A percentile compares a stretch with the other conserved stretches of the same genome.
Conservation (phyloP, 495 filamentous ascomycete species). For the Venustampulla echinocandica region DNA sequence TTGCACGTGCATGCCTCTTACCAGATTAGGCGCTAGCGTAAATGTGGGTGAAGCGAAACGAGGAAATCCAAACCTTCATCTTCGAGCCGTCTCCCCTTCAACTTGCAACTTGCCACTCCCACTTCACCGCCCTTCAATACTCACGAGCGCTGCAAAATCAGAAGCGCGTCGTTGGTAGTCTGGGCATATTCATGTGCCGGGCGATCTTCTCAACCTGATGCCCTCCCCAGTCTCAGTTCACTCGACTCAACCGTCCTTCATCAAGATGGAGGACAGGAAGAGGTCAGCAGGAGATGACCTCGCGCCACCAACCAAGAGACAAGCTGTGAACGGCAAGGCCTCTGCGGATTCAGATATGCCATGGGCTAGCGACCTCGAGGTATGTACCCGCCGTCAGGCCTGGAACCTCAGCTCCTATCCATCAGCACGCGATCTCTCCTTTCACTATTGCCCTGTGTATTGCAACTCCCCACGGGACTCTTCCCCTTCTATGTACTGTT, state of each 20-base stretch:
- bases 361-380: slow-evolving; percentile 83
- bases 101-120: too few relatives aligned
- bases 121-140: too few relatives aligned
- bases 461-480: slow-evolving; percentile 18
- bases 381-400: slow-evolving; percentile 38
- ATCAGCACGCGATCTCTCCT: slow-evolving; percentile 5
- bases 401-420: slow-evolving; percentile 13
- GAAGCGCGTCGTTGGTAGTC: slow-evolving; percentile 3
- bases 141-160: slow-evolving; percentile 8
- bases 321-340: slow-evolving; percentile 72
- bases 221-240: slow-evolving; percentile 16
- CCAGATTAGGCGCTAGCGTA: too few relatives aligned
- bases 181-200: slow-evolving; percentile 1
- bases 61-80: too few relatives aligned
- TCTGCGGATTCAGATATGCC: slow-evolving; percentile 70
- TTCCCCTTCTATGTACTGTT: slow-evolving; percentile 15
- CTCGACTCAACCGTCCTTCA: slow-evolving; percentile 52
- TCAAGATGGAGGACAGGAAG: slow-evolving; percentile 98
- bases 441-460: slow-evolving; percentile 1
- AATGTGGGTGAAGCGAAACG: too few relatives aligned
- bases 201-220: slow-evolving; percentile 20
- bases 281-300: slow-evolving; percentile 74
- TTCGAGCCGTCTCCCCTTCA: too few relatives aligned
- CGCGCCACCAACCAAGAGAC: slow-evolving; percentile 78
- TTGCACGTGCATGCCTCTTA: too few relatives aligned